Evolutionary conservation across 2,329 filamentous ascomycete species (phyloP).

Genomic region (Lachnellula willkommii): DNA sequence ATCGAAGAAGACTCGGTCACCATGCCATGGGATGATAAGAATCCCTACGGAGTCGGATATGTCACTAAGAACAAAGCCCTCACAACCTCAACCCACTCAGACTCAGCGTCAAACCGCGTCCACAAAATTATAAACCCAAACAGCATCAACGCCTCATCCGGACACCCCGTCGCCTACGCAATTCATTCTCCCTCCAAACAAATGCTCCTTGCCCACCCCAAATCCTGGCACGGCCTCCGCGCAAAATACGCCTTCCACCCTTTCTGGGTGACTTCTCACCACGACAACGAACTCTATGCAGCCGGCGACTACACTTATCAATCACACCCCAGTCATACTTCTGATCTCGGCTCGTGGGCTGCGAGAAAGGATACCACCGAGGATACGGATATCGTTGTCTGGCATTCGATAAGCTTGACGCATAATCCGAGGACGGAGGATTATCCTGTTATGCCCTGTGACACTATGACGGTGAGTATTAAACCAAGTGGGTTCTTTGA

Average conservation of each 20-base stretch:
- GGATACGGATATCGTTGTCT: conserved; percentile 80
- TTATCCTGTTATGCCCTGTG: conserved; percentile 80
- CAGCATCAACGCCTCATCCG: conserved; percentile 73
- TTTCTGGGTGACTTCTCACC: conserved; percentile 82
- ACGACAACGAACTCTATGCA: conserved; percentile 36
- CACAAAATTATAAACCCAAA: conserved; percentile 86
- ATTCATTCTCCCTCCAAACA: conserved; percentile 79
- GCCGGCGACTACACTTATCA: conserved; percentile 33
- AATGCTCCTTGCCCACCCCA: conserved; percentile 68
- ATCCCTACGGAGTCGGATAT: conserved; percentile 50
- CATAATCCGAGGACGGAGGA: conserved; percentile 86
- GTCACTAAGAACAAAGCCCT: conserved; percentile 28
- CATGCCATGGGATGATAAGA: conserved; percentile 40
- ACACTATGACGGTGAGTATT: conserved; percentile 68
- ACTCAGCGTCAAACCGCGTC: conserved; percentile 53
- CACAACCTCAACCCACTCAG: conserved; percentile 35
- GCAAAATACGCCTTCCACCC: conserved; percentile 83
- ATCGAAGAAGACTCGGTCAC: conserved; percentile 50
- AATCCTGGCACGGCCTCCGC: conserved; percentile 79
- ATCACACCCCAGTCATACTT: conserved; percentile 18
- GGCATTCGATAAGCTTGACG: conserved; percentile 81
- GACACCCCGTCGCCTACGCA: conserved; percentile 80
- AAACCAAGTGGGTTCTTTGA: conserved; percentile 48
- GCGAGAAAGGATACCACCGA: conserved; percentile 82
- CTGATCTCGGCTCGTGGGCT: conserved; percentile 56